phyloP scores from a whole-genome alignment of 2,329 filamentous ascomycete genomes.

The Penicillium sp. region DNA sequence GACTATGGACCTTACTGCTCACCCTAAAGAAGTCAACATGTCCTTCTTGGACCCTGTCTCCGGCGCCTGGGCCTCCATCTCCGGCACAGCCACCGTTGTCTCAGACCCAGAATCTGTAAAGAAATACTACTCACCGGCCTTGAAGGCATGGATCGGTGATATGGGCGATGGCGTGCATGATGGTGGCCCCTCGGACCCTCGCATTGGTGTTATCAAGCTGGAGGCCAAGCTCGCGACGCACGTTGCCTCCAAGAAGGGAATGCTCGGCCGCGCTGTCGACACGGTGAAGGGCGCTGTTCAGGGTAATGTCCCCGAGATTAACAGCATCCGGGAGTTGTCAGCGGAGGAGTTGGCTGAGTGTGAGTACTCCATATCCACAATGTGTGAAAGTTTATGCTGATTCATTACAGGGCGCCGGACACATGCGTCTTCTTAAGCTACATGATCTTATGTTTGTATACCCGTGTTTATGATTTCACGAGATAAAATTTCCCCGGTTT shows the following conservation, averaged over 20 bases:
- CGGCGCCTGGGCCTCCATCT: constrained; percentile 83
- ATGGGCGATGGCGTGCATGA: constrained; percentile 80
- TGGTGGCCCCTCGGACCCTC: constrained; percentile 74
- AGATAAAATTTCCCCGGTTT: neutral
- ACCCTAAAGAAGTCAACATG: constrained; percentile 73
- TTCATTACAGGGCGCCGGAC: constrained; percentile 29
- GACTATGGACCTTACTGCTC: constrained; percentile 71
- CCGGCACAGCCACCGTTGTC: constrained; percentile 68
- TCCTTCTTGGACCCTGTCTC: constrained; percentile 69
- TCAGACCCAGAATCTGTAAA: constrained; percentile 67
- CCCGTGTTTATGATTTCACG: constrained; percentile 5
- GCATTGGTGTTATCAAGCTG: constrained; percentile 78
- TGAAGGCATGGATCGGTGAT: constrained; percentile 86
- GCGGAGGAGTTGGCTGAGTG: constrained; percentile 65
- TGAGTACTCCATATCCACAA: constrained; percentile 20
- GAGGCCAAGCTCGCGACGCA: constrained; percentile 72
- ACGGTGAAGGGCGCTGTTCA: constrained; percentile 72
- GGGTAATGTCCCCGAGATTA: constrained; percentile 68
- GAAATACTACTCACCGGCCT: constrained; percentile 69
- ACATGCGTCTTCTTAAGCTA: constrained; percentile 19
- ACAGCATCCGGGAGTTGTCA: constrained; percentile 71
- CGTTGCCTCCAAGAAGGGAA: constrained; percentile 60
- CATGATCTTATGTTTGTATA: neutral
- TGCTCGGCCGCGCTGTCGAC: constrained; percentile 65
- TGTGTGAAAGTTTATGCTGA: constrained; percentile 6